Evolutionary conservation across 495 filamentous ascomycete genomes (phyloP), one percentile per base, ranked within the genome.

Genomic region (Lophiostoma macrostomum): DNA sequence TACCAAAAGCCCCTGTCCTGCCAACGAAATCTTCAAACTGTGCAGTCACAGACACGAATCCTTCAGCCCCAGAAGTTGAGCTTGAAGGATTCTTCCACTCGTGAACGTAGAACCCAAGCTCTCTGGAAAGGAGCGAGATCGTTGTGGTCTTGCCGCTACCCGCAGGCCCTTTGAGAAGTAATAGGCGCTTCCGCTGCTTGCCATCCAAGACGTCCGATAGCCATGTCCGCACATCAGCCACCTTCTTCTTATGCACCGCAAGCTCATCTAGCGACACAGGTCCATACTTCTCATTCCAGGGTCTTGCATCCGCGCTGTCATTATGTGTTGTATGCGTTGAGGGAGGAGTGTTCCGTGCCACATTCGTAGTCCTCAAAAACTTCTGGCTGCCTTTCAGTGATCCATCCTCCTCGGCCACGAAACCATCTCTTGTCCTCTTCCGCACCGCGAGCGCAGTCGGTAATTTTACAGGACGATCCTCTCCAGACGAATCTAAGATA

Each of bases 101-200:
- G 20, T 88, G 67, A 10, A 96, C 68, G 18, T 90, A 79, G 48
- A 86, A 84, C 2, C 73, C 77, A 67, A 96, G 67, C 12, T 81
- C 77, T 46, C 81, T 77, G 1, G 90, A 83, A 31, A 99, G 74
- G 5, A 90, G 73, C 19, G 77, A 80, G 20, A 97, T 64, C 0
- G 91, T 91, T 6, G 90, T 86, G 1, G 91, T 96, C 69, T 99
- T 99, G 6, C 91, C 94, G 20, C 84, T 83, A 10, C 94, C 94
- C 16, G 94, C 90, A n/a, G 88, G 81, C 12, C 94, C 94, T 64
- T 88, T 94, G 11, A 99, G 70, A 28, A 97, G 73, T 32, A 97
- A 76, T 30, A 96, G 64, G 65, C 84, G 79, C 75, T 71, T 71
- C 32, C 61, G 51, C 40, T 53, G 65, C 42, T 74, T 75, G 5